A percentile compares a stretch with the other conserved stretches of the same genome.
Evolutionary conservation across 1,284 basidiomycete genomes (phyloP).

Genomic region (Papiliotrema flavescens): DNA sequence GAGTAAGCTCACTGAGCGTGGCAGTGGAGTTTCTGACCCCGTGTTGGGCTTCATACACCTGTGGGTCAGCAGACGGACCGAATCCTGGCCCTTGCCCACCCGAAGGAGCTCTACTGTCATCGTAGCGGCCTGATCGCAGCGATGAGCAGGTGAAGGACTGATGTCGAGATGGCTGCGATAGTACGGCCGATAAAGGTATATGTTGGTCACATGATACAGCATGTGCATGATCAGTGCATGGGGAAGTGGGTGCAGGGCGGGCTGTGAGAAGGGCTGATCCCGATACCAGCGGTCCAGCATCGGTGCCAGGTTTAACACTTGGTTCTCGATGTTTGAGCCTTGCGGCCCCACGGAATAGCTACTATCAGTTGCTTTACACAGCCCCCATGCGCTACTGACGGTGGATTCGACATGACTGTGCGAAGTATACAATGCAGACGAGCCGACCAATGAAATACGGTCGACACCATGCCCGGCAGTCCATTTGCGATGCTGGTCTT

Average conservation of each 20-base stretch:
- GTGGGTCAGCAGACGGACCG: neutral
- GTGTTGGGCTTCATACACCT: neutral
- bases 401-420: conserved; percentile 9
- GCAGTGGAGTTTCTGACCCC: neutral
- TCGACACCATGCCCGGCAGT: conserved; percentile 5
- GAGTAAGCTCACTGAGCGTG: neutral
- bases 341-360: conserved; percentile 9
- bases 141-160: neutral
- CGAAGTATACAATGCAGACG: conserved; percentile 12
- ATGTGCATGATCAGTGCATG: conserved; percentile 22
- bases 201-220: conserved; percentile 14
- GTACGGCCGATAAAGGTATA: conserved; percentile 22
- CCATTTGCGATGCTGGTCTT: neutral
- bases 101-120: neutral
- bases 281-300: neutral
- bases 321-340: neutral
- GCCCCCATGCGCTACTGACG: conserved; percentile 5
- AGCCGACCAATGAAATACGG: conserved; percentile 20
- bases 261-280: conserved; percentile 3
- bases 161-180: conserved; percentile 10
- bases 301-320: neutral
- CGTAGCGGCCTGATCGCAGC: neutral
- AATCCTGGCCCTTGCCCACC: neutral
- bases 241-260: conserved; percentile 17
- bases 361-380: neutral